Conservation (phyloP, 306 rosid species). For the Ochetophila trinervis region DNA sequence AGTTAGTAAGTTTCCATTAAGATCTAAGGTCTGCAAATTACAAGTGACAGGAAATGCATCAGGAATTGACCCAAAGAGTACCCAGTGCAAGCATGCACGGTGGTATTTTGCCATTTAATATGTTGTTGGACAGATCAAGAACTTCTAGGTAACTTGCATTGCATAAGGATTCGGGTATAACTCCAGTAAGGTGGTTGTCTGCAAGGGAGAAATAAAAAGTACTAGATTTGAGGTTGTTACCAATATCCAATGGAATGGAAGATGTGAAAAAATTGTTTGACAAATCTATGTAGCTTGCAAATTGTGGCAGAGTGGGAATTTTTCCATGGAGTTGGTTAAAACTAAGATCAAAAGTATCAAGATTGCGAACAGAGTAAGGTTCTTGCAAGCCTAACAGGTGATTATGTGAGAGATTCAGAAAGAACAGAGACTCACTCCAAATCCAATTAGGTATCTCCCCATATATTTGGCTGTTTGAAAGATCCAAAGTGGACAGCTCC, state of each 20-base stretch:
- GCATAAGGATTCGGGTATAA: too few relatives aligned
- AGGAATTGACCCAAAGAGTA: conserved; percentile 17
- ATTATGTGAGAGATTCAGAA: background rate
- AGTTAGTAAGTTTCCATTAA: conserved; percentile 20
- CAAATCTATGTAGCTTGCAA: background rate
- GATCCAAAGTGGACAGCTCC: background rate
- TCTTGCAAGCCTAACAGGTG: background rate
- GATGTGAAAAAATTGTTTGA: background rate
- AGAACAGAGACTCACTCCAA: background rate
- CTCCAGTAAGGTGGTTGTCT: too few relatives aligned
- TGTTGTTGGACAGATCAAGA: background rate
- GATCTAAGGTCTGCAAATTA: conserved; percentile 22
- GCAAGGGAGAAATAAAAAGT: too few relatives aligned
- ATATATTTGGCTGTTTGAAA: background rate
- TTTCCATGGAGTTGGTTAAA: conserved; percentile 6
- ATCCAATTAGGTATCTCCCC: conserved; percentile 8
- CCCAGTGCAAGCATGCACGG: too few relatives aligned
- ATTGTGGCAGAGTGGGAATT: background rate
- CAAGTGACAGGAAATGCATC: conserved; percentile 18
- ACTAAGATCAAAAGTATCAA: background rate
- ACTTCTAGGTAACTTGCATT: background rate
- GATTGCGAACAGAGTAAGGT: background rate
- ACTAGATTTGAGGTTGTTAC: too few relatives aligned
- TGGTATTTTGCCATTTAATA: background rate
- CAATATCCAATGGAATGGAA: background rate